A percentile compares a stretch with the other conserved stretches of the same genome.
Conservation (phyloP, 345 rosid genomes). For the Cochlearia excelsa region DNA sequence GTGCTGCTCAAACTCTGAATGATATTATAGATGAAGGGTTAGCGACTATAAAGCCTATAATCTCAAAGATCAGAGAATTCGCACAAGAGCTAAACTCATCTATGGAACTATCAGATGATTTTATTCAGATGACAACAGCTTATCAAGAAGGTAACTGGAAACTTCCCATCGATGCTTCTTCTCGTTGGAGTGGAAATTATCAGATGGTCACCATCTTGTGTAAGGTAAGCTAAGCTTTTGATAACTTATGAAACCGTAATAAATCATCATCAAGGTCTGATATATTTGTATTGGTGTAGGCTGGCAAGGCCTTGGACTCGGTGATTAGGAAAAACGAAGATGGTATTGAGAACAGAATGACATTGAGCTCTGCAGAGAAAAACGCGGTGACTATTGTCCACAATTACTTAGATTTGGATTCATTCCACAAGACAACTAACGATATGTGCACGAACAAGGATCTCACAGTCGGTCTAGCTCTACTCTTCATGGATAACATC, state of each 20-base stretch:
- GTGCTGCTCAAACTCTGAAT: conserved; percentile 81
- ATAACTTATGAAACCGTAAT: conserved; percentile 7
- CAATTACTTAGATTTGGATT: conserved; percentile 79
- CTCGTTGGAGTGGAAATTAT: conserved; percentile 89
- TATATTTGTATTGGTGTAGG: conserved; percentile 45
- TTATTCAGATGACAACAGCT: conserved; percentile 56
- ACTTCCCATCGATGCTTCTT: conserved; percentile 72
- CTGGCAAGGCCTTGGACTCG: conserved; percentile 75
- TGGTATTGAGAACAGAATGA: conserved; percentile 48
- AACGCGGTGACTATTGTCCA: conserved; percentile 55
- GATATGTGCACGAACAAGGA: conserved; percentile 74
- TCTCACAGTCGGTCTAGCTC: conserved; percentile 74
- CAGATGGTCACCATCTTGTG: conserved; percentile 81
- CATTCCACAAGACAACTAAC: conserved; percentile 74
- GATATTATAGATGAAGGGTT: conserved; percentile 77
- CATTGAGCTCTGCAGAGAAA: conserved; percentile 62
- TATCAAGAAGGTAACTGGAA: conserved; percentile 91
- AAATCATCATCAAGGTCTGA: conserved; percentile 8
- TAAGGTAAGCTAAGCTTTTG: conserved; percentile 52
- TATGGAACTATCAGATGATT: conserved; percentile 57
- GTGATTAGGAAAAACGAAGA: conserved; percentile 69
- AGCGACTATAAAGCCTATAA: conserved; percentile 63
- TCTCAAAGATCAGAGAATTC: conserved; percentile 75
- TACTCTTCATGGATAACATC: conserved; percentile 94
- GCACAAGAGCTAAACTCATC: conserved; percentile 69